Evolutionary conservation across 1,139 yeast species (phyloP).

Genomic region (Yamadazyma triangularis): DNA sequence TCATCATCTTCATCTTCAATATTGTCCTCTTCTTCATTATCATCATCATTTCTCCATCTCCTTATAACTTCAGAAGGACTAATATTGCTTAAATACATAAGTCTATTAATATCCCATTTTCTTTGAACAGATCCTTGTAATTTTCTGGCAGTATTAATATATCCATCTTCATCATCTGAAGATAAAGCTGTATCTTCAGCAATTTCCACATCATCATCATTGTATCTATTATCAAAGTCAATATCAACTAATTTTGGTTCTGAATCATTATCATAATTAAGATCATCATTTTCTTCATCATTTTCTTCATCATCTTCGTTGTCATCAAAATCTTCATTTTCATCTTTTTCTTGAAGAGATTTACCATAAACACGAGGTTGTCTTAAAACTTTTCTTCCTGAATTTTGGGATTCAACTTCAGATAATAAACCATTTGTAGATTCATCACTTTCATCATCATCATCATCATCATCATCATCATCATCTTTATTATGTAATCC

Average conservation of each 20-base stretch:
- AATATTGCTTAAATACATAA: conserved; percentile 73
- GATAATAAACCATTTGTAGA: conserved; percentile 31
- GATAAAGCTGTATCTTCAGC: conserved; percentile 44
- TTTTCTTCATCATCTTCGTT: conserved; percentile 33
- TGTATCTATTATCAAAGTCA: conserved; percentile 38
- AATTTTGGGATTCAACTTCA: conserved; percentile 21
- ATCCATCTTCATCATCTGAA: conserved; percentile 31
- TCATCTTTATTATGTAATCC: conserved; percentile 36
- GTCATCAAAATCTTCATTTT: conserved; percentile 43
- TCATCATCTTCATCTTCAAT: conserved; percentile 52
- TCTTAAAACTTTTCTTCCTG: conserved; percentile 61
- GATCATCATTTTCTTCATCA: conserved; percentile 33
- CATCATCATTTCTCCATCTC: conserved; percentile 61
- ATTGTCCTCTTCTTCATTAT: conserved; percentile 42
- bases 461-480: conserved; percentile 35
- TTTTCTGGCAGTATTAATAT: conserved; percentile 43
- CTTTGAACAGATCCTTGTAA: conserved; percentile 36
- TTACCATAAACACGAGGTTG: conserved; percentile 57
- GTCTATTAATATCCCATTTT: conserved; percentile 76
- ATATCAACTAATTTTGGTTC: conserved; percentile 40
- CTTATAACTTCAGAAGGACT: conserved; percentile 70
- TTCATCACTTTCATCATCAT: conserved; percentile 28
- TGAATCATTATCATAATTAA: conserved; percentile 31
- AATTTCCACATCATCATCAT: conserved; percentile 48
- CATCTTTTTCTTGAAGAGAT: conserved; percentile 46